A percentile compares a stretch with the other conserved stretches of the same genome.
These are phyloP conservation scores for Lactarius hengduanensis DNA, from an alignment of 768 basidiomycete genomes.

Conservation along the genomic window DNA sequence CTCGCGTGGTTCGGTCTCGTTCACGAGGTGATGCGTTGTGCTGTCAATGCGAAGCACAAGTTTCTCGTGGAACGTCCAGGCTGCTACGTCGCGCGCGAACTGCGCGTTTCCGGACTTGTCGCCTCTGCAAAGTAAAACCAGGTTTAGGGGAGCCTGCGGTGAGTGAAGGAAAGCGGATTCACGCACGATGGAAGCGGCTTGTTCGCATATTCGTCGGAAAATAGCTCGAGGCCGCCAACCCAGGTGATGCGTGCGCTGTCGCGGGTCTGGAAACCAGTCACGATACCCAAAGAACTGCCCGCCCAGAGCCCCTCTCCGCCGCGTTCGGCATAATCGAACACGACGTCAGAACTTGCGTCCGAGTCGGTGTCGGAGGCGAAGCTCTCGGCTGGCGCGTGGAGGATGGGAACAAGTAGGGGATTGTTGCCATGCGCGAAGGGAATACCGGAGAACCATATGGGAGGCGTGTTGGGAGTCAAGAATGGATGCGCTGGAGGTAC, in stretches of 20 bases:
- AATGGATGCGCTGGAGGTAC: slow-evolving; percentile 45
- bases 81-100: slow-evolving; percentile 70
- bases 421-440: slow-evolving; percentile 65
- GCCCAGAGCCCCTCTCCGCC: slow-evolving; percentile 82
- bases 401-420: slow-evolving; percentile 79
- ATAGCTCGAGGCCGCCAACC: slow-evolving; percentile 75
- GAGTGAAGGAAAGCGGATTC: not conserved
- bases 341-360: slow-evolving; percentile 55
- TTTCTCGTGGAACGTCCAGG: slow-evolving; percentile 91
- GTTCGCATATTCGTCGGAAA: slow-evolving; percentile 71
- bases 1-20: slow-evolving; percentile 59
- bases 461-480: slow-evolving; percentile 47
- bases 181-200: slow-evolving; percentile 63
- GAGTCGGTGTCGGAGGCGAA: slow-evolving; percentile 68
- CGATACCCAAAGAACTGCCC: slow-evolving; percentile 71
- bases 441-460: slow-evolving; percentile 76
- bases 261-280: slow-evolving; percentile 86
- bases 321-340: slow-evolving; percentile 71
- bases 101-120: slow-evolving; percentile 70
- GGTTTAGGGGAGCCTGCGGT: slow-evolving; percentile 11
- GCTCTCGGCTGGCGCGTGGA: slow-evolving; percentile 72
- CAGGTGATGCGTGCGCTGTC: slow-evolving; percentile 77
- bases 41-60: slow-evolving; percentile 76
- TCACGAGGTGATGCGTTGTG: slow-evolving; percentile 69
- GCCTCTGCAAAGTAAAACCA: slow-evolving; percentile 42